phyloP scores from a whole-genome alignment of 768 basidiomycete genomes.

The Floccularia luteovirens region DNA sequence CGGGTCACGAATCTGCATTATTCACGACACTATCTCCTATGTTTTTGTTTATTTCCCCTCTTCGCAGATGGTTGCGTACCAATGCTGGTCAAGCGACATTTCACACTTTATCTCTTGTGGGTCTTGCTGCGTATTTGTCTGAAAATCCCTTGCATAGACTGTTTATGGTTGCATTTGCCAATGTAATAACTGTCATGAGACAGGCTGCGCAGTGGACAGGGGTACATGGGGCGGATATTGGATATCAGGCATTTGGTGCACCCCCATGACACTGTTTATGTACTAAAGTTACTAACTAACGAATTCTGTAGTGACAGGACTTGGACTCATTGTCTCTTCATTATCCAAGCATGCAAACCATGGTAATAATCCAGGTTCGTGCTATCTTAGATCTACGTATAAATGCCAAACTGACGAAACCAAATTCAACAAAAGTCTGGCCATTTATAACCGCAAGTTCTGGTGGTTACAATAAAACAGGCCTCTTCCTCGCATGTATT shows the following conservation, averaged over 20 bases:
- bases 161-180: constrained; percentile 48
- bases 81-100: constrained; percentile 41
- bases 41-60: constrained; percentile 39
- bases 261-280: constrained; percentile 6
- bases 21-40: constrained; percentile 65
- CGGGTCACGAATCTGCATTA: constrained; percentile 74
- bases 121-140: constrained; percentile 44
- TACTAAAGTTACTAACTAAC: background rate
- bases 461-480: constrained; percentile 65
- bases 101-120: constrained; percentile 41
- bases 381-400: background rate
- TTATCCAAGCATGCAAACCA: constrained; percentile 73
- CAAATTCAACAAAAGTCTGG: constrained; percentile 48
- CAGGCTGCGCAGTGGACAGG: constrained; percentile 47
- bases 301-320: constrained; percentile 44
- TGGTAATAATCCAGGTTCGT: constrained; percentile 69
- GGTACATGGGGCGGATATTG: constrained; percentile 14
- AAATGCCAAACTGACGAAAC: constrained; percentile 3
- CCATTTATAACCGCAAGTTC: constrained; percentile 60
- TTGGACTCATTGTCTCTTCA: constrained; percentile 61
- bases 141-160: constrained; percentile 48
- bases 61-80: constrained; percentile 39
- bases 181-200: constrained; percentile 38
- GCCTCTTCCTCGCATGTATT: constrained; percentile 47
- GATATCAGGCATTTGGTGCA: constrained; percentile 45